Evolutionary conservation across 139 green algal genomes (phyloP), one percentile per base, ranked within the genome.

Genomic region (Diplosphaera chodatii): DNA sequence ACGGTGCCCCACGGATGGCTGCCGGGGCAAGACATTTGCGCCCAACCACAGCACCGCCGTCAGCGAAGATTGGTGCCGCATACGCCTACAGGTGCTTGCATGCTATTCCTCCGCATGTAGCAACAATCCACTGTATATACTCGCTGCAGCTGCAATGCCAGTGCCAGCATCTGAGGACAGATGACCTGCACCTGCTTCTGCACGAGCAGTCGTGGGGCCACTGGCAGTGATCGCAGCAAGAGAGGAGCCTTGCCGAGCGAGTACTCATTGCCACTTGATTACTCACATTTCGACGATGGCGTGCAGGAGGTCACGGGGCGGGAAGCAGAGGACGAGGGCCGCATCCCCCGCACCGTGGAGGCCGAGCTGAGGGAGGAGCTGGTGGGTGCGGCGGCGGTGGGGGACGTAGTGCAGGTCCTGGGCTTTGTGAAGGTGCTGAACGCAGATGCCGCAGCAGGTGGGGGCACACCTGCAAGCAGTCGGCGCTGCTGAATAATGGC

Each of bases 341-440:
- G 77, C 20, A 80, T 91, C 48, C 87, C 89, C 1, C 68, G 81
- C 20, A 83, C 72, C 13, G 37, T 94, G 22, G 86, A 97, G 67
- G 87, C 97, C 32, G 93, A 98, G 77, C 79, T 98, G n/a, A 74
- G 18, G 4, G 77, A 86, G 6, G 94, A 98, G 31, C 76, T 98
- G 41, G 91, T 93, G 31, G 78, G 85, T 31, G 74, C 72, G 28
- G 90, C 82, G 63, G 67, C 77, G 1, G 84, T 91, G 34, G 92
- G 93, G 0, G 91, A 97, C 56, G 77, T 91, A n/a, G 84, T 96
- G 13, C 91, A 82, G 0, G 83, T 96, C 25, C 72, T 86, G 37
- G 93, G 92, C 22, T 34, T 96, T 23, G 87, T 98, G 32, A 92
- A 84, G 20, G 78, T 90, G 32, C 63, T 80, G 34, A 73, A 70